Conservation (phyloP, 2,329 filamentous ascomycete genomes). For the Ceratocystis diversiconidia region DNA sequence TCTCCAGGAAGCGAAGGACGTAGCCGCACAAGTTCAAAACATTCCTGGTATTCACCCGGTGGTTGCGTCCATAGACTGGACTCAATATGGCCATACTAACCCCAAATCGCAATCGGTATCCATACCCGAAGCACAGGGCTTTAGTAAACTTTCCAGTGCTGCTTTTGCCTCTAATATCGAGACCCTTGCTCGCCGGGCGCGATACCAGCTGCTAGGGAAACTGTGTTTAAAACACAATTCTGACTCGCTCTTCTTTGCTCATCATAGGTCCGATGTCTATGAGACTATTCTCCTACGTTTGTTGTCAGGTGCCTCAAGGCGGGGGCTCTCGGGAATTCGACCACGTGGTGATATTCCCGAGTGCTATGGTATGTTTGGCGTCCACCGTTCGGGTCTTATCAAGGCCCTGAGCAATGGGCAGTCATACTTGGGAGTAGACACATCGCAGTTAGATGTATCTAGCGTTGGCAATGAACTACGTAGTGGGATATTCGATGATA, state of each 20-base stretch:
- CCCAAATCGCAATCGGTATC: background rate
- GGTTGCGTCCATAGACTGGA: constrained; percentile 24
- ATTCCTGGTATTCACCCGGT: constrained; percentile 25
- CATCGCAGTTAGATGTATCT: constrained; percentile 23
- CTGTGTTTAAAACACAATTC: constrained; percentile 41
- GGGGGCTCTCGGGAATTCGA: constrained; percentile 60
- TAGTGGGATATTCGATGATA: background rate
- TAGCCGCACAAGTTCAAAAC: constrained; percentile 28
- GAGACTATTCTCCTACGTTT: constrained; percentile 80
- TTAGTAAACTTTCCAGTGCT: constrained; percentile 24
- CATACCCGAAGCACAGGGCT: background rate
- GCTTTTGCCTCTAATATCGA: constrained; percentile 51
- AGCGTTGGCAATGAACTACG: constrained; percentile 21
- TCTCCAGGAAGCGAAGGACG: constrained; percentile 35
- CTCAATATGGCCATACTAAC: constrained; percentile 10
- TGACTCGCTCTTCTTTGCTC: constrained; percentile 57
- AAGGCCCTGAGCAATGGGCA: constrained; percentile 30
- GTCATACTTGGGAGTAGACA: constrained; percentile 30
- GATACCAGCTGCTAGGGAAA: constrained; percentile 57
- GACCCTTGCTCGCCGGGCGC: constrained; percentile 54
- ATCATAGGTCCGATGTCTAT: constrained; percentile 82
- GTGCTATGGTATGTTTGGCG: constrained; percentile 59
- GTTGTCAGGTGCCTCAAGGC: constrained; percentile 43
- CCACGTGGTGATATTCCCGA: constrained; percentile 61
- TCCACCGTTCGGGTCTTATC: constrained; percentile 49